Conservation (phyloP, 805 yeast genomes). For the Ogataea corticis region DNA sequence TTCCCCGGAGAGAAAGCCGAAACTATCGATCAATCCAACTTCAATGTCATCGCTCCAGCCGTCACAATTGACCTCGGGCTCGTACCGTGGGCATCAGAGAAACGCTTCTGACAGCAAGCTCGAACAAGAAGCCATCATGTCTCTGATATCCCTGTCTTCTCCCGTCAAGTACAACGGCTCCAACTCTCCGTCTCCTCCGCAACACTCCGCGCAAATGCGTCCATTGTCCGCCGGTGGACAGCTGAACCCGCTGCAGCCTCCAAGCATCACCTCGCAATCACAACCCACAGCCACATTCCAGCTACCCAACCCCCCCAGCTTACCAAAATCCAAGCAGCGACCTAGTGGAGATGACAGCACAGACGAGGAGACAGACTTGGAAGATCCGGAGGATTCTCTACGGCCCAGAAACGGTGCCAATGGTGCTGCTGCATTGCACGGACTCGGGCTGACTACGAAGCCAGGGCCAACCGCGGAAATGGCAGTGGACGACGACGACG, state of each 20-base stretch:
- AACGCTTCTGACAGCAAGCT: constrained; percentile 29
- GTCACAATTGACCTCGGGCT: neutral
- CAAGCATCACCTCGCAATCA: constrained; percentile 1
- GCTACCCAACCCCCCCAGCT: constrained; percentile 11
- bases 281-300: neutral
- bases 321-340: constrained; percentile 2
- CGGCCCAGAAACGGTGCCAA: neutral
- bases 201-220: constrained; percentile 8
- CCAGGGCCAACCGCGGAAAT: neutral
- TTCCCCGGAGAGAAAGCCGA: constrained; percentile 23
- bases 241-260: constrained; percentile 7
- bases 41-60: constrained; percentile 2
- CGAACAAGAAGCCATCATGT: constrained; percentile 58
- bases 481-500: constrained; percentile 29
- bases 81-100: constrained; percentile 10
- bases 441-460: constrained; percentile 17
- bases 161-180: constrained; percentile 41
- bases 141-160: constrained; percentile 56
- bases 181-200: constrained; percentile 23
- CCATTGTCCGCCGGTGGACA: constrained; percentile 6
- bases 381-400: constrained; percentile 14
- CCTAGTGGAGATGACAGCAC: constrained; percentile 8
- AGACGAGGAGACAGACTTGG: constrained; percentile 23
- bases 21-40: constrained; percentile 13
- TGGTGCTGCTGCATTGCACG: constrained; percentile 11